phyloP scores from a whole-genome alignment of 495 filamentous ascomycete species.

The Physcia stellaris region DNA sequence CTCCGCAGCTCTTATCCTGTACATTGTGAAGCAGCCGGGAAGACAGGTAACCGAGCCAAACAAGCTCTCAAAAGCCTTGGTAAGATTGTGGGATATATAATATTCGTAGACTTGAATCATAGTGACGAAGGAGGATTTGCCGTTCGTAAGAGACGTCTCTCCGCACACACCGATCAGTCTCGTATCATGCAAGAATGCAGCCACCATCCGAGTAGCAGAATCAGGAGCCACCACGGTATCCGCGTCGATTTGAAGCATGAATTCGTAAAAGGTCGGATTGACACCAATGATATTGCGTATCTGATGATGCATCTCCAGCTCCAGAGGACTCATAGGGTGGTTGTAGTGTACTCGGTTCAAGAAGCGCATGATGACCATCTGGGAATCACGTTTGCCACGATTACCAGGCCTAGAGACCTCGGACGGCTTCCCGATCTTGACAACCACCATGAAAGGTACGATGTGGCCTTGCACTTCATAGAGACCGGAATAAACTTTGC shows the following conservation, averaged over 20 bases:
- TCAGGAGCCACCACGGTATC: constrained; percentile 90
- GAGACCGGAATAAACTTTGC: constrained; percentile 91
- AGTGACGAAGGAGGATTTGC: constrained; percentile 81
- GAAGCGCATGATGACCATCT: constrained; percentile 97
- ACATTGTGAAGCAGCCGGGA: constrained; percentile 98
- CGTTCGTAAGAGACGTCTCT: constrained; percentile 86
- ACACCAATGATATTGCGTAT: constrained; percentile 98
- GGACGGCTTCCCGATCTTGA: constrained; percentile 94
- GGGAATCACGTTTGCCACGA: constrained; percentile 97
- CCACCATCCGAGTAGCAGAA: constrained; percentile 83
- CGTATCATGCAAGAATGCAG: constrained; percentile 81
- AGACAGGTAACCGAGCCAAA: constrained; percentile 97
- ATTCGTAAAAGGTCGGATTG: constrained; percentile 97
- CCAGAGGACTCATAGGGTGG: constrained; percentile 84
- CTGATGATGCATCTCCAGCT: constrained; percentile 97
- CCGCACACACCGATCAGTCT: constrained; percentile 86
- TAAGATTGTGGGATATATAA: constrained; percentile 96
- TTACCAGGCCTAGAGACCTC: constrained; percentile 96
- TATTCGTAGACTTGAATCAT: constrained; percentile 99
- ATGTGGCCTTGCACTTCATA: constrained; percentile 98
- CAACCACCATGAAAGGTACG: constrained; percentile 91
- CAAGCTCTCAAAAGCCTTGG: constrained; percentile 96
- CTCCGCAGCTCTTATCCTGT: constrained; percentile 86
- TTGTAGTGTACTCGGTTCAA: constrained; percentile 97
- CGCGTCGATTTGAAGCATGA: constrained; percentile 90